Evolutionary conservation across 1,284 basidiomycete genomes (phyloP).

Genomic region (Cystobasidium pallidum): DNA sequence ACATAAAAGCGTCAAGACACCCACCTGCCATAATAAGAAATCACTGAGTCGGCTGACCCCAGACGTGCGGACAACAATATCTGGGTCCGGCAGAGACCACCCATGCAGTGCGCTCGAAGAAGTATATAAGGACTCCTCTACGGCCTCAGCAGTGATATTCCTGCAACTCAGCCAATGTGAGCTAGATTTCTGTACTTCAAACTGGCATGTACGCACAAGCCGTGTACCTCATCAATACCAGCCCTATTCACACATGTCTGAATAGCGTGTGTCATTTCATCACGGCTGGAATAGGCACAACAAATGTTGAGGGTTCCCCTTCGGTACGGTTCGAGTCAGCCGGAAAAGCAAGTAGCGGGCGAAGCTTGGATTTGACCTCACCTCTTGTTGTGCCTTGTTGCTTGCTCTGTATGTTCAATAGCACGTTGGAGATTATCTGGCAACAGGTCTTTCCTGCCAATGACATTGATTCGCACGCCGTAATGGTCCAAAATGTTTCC

Average conservation of each 20-base stretch:
- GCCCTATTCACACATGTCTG: constrained; percentile 64
- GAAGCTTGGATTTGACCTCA: constrained; percentile 55
- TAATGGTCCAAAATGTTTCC: constrained; percentile 71
- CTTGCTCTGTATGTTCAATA: constrained; percentile 71
- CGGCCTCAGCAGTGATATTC: constrained; percentile 68
- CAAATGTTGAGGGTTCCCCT: constrained; percentile 92
- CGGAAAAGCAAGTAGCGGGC: background rate
- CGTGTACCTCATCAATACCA: constrained; percentile 57
- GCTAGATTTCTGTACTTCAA: background rate
- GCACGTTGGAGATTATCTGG: constrained; percentile 74
- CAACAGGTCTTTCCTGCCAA: constrained; percentile 77
- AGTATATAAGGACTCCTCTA: constrained; percentile 71
- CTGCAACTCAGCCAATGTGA: constrained; percentile 51
- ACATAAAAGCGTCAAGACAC: constrained; percentile 50
- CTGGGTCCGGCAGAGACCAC: constrained; percentile 70
- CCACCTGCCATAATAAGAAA: constrained; percentile 91
- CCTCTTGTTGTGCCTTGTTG: constrained; percentile 77
- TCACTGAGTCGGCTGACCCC: constrained; percentile 89
- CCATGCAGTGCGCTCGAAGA: constrained; percentile 61
- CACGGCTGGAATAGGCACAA: constrained; percentile 88
- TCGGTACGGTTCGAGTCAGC: background rate
- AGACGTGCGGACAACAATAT: constrained; percentile 88
- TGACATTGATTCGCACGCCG: constrained; percentile 79
- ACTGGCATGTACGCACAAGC: constrained; percentile 55
- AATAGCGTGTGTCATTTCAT: constrained; percentile 85